Base-by-base conservation (phyloP, 495 filamentous ascomycete species). In the Hyaloscypha bicolor region DNA sequence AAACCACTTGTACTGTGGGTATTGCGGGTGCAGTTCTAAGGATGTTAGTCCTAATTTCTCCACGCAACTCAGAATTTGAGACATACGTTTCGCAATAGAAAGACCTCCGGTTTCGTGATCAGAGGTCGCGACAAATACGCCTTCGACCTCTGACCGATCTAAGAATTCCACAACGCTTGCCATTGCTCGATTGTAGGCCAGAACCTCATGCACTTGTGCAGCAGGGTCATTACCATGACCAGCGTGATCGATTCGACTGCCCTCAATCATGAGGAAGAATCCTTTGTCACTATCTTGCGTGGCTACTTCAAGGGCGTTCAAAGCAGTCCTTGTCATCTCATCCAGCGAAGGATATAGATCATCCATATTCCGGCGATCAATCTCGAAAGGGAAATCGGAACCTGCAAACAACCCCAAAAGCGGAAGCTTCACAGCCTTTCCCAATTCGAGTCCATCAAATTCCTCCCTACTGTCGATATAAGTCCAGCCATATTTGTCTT, bases 211-310 rank as follows among this genome's bases (percentile, higher is more conserved):
- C 9, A 98, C 95, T 75, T 98, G 96, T 0, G 96, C 93, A 12
- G 91, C 94, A 1, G 95, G 95, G 74, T 99, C 95, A 71, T 99
- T 99, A 62, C 86, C 88, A 73, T 99, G 95, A 14, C 93, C 96
- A 3, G 95, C 94, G 76, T 99, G 96, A 69, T 99, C 95, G 70
- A 99, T 98, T 37, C 96, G 84, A 70, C 91, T 94, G 6, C 95
- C 95, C 76, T 99, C 95, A 66, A 99, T 94, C 94, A 99, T 96
- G 65, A 99, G 76, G 80, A 99, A 98, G 83, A 99, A 99, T 1
- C 95, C 95, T 76, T 97, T 86, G 30, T 97, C 92, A 62, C 86
- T 92, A 73, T 93, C 85, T 73, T 86, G 81, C 0, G 96, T 98
- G 0, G 94, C 96, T n/a, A 87, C 86, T 66, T 88, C 88, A 19